Conservation (phyloP, 768 basidiomycete species). For the Naematelia aurantialba region DNA sequence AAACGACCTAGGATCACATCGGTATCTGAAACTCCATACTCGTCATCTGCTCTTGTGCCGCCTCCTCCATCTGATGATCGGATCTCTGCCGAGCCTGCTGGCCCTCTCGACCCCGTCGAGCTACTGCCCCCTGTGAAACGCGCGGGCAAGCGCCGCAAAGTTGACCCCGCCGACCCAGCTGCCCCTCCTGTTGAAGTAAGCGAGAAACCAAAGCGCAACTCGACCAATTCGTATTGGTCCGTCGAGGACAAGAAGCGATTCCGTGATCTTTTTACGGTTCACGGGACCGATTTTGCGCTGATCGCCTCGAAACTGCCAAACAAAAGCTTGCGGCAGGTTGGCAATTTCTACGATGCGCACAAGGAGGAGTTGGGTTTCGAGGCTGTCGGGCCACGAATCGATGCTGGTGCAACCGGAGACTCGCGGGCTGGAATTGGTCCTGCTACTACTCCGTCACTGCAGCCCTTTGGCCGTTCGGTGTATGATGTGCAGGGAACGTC, state of each 20-base stretch:
- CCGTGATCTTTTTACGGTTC: conserved; percentile 58
- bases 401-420: conserved; percentile 1
- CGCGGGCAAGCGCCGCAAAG: conserved; percentile 19
- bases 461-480: conserved; percentile 11
- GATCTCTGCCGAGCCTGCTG: background rate
- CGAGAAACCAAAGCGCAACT: conserved; percentile 10
- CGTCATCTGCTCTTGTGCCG: background rate
- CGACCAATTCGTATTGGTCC: conserved; percentile 58
- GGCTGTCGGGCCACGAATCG: background rate
- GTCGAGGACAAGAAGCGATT: conserved; percentile 64
- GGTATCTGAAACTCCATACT: background rate
- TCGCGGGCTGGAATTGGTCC: background rate
- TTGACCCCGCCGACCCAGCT: background rate
- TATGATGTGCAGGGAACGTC: conserved; percentile 14
- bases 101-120: conserved; percentile 17
- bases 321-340: conserved; percentile 51
- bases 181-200: background rate
- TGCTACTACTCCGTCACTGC: background rate
- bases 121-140: conserved; percentile 37
- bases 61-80: background rate
- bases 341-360: conserved; percentile 46
- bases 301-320: conserved; percentile 61
- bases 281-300: conserved; percentile 66
- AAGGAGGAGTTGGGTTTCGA: conserved; percentile 37
- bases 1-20: conserved; percentile 36